Percentiles rank a stretch among this genome's conserved stretches.
These are phyloP conservation scores for Calonectria hawksworthii DNA, from an alignment of 2,329 filamentous ascomycete genomes.

Conservation along the genomic window DNA sequence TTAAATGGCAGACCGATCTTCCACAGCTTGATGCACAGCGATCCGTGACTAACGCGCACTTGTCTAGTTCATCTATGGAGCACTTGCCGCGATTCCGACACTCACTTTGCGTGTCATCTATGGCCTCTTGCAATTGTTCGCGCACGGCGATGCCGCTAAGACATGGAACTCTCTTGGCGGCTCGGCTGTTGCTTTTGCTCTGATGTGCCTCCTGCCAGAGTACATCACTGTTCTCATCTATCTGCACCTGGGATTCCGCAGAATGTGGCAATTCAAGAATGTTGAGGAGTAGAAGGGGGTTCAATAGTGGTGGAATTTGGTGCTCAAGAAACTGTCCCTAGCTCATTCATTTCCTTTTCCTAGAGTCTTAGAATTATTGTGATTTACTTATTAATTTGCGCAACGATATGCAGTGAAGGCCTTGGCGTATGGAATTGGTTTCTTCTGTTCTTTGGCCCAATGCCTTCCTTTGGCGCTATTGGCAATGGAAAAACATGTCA, in stretches of 20 bases:
- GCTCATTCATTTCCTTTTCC: neutral
- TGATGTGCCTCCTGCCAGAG: constrained; percentile 36
- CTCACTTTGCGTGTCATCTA: neutral
- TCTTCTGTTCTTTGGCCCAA: no score
- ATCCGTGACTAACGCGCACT: neutral
- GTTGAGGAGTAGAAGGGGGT: neutral
- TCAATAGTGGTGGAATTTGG: neutral
- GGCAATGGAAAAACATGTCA: no score
- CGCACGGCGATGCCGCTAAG: neutral
- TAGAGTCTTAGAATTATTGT: no score
- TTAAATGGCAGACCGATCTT: neutral
- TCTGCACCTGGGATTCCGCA: constrained; percentile 25
- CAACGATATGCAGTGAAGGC: no score
- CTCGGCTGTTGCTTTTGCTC: constrained; percentile 30
- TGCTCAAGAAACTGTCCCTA: neutral
- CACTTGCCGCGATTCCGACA: neutral
- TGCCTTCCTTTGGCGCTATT: no score
- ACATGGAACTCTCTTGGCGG: constrained; percentile 29
- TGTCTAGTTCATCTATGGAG: neutral
- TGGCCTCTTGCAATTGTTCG: neutral
- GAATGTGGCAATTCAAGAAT: neutral
- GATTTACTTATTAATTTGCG: no score
- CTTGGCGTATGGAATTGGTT: no score
- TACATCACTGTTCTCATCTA: constrained; percentile 30
- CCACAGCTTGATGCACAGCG: neutral